Percentiles rank a stretch among this genome's conserved stretches.
These are phyloP conservation scores for Suillus brevipes DNA, from an alignment of 768 basidiomycete genomes.

Conservation along the genomic window DNA sequence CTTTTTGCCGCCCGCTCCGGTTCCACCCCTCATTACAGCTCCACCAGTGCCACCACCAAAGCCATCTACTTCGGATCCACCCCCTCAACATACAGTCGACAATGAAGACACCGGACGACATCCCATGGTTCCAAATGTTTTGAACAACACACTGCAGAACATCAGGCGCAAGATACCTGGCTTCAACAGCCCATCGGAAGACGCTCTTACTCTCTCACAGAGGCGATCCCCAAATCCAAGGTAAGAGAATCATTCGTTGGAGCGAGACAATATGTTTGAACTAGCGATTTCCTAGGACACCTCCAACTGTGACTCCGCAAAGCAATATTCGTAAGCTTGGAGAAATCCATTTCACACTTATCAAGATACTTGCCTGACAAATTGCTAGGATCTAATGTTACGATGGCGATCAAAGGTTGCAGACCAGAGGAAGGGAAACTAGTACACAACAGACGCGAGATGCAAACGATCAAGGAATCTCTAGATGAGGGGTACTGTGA, in stretches of 20 bases:
- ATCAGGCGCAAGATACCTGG: constrained; percentile 26
- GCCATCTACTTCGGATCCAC: background rate
- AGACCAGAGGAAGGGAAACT: constrained; percentile 63
- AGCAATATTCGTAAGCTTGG: constrained; percentile 41
- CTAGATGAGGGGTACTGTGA: constrained; percentile 85
- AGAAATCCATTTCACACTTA: background rate
- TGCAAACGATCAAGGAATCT: constrained; percentile 73
- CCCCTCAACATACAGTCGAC: constrained; percentile 5
- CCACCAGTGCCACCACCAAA: constrained; percentile 7
- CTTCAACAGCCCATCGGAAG: constrained; percentile 15
- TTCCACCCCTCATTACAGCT: constrained; percentile 12
- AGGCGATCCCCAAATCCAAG: background rate
- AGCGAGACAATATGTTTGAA: background rate
- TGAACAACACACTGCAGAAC: constrained; percentile 26
- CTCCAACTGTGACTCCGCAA: constrained; percentile 40
- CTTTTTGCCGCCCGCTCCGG: constrained; percentile 6
- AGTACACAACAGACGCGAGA: constrained; percentile 62
- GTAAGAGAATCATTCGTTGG: background rate
- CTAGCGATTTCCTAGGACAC: constrained; percentile 13
- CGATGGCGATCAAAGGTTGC: constrained; percentile 73
- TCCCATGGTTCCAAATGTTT: constrained; percentile 4
- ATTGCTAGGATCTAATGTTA: constrained; percentile 54
- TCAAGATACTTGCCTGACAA: constrained; percentile 10
- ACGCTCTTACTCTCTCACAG: background rate
- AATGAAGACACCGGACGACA: constrained; percentile 3